Evolutionary conservation across 2,329 filamentous ascomycete species (phyloP).

Genomic region (Ophiostoma pallidulum): DNA sequence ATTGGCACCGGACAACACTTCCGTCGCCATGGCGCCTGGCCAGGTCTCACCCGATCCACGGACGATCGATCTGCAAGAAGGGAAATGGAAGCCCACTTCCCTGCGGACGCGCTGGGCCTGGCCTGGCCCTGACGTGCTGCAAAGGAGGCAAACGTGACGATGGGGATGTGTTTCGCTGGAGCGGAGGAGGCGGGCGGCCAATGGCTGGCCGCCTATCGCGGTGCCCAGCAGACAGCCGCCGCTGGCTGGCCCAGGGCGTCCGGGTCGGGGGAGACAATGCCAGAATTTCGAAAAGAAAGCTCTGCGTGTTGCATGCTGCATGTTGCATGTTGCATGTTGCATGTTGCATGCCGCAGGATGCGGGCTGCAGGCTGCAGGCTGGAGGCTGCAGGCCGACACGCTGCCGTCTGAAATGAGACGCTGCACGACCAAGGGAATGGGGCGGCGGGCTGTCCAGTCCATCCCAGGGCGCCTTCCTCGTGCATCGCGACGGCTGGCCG

Average conservation of each 20-base stretch:
- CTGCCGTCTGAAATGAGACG: conserved; percentile 12
- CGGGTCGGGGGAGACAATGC: too few relatives aligned
- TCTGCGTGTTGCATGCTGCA: too few relatives aligned
- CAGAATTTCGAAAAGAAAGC: neutral
- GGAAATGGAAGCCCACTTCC: conserved; percentile 2
- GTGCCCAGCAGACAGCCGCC: neutral
- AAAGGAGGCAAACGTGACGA: too few relatives aligned
- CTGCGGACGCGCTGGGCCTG: too few relatives aligned
- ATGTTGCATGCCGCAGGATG: neutral
- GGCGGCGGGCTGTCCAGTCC: too few relatives aligned
- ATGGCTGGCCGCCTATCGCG: neutral
- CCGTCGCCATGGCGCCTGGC: neutral
- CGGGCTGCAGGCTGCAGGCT: conserved; percentile 1
- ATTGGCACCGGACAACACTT: too few relatives aligned
- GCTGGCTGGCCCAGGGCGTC: too few relatives aligned
- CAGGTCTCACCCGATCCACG: conserved; percentile 2
- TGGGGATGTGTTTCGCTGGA: too few relatives aligned
- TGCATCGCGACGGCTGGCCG: neutral
- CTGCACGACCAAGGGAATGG: conserved; percentile 12
- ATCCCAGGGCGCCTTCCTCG: conserved; percentile 4
- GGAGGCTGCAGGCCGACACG: conserved; percentile 2
- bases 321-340: too few relatives aligned
- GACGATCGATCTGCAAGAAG: conserved; percentile 9
- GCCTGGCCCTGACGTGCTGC: too few relatives aligned
- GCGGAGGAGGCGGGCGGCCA: too few relatives aligned